Percentiles rank a stretch among this genome's conserved stretches.
phyloP scores from a whole-genome alignment of 495 filamentous ascomycete species.

The Clohesyomyces aquaticus region DNA sequence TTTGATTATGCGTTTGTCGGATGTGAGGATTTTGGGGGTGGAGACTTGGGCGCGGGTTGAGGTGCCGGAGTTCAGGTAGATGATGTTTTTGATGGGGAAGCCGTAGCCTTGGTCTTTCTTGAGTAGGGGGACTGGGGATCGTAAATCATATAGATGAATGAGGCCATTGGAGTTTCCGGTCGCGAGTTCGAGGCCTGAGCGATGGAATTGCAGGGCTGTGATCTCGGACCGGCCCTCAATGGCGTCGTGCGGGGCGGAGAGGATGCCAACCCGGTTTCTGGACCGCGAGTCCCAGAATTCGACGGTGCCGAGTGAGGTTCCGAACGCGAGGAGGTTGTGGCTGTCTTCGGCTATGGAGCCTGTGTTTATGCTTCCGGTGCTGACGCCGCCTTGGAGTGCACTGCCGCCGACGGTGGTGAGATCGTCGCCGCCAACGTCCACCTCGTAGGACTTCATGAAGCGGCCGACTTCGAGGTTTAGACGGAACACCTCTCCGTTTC shows the following conservation, averaged over 20 bases:
- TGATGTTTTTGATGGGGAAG: conserved; percentile 86
- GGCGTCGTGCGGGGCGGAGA: conserved; percentile 53
- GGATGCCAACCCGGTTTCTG: conserved; percentile 76
- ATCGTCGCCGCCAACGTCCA: conserved; percentile 87
- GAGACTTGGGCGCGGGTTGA: conserved; percentile 59
- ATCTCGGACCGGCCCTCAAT: conserved; percentile 66
- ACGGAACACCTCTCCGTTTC: conserved; percentile 87
- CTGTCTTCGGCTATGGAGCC: conserved; percentile 87
- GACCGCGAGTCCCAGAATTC: conserved; percentile 94
- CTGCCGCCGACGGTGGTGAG: conserved; percentile 63
- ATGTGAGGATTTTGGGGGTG: conserved; percentile 85
- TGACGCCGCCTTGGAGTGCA: conserved; percentile 80
- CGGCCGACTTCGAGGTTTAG: conserved; percentile 88
- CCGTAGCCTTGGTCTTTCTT: conserved; percentile 97
- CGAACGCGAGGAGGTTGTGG: conserved; percentile 91
- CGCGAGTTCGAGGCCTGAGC: conserved; percentile 81
- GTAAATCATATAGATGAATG: conserved; percentile 90
- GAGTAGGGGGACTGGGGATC: conserved; percentile 80
- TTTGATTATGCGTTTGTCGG: conserved; percentile 96
- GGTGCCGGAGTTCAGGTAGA: conserved; percentile 78
- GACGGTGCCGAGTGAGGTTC: conserved; percentile 92
- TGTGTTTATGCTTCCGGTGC: conserved; percentile 82
- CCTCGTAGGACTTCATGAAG: conserved; percentile 79
- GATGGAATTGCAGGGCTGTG: conserved; percentile 84
- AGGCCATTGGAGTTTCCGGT: conserved; percentile 87